Evolutionary conservation across 2,329 filamentous ascomycete genomes (phyloP).

Genomic region (Alternaria tenuissima): DNA sequence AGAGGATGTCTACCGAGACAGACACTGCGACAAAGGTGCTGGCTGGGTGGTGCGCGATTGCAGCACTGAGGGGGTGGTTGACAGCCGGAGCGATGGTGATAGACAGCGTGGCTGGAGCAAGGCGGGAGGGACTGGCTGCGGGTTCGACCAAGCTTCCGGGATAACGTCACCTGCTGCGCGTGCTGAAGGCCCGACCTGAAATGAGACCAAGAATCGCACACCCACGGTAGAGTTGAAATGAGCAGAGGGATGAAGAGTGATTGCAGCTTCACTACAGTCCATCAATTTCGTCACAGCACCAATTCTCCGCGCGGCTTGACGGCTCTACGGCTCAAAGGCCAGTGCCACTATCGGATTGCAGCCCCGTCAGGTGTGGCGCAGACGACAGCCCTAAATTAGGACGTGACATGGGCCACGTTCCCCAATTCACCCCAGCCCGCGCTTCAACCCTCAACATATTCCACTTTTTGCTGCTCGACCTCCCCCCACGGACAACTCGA

Average conservation of each 20-base stretch:
- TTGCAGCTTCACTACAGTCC: background rate
- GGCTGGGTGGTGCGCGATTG: slow-evolving; percentile 2
- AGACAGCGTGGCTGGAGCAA: slow-evolving; percentile 12
- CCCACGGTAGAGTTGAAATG: background rate
- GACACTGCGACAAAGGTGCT: background rate
- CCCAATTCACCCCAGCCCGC: slow-evolving; percentile 11
- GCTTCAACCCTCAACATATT: slow-evolving; percentile 2
- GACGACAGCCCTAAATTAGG: slow-evolving; percentile 3
- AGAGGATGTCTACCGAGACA: background rate
- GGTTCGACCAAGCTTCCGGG: slow-evolving; percentile 18
- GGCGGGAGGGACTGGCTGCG: slow-evolving; percentile 6
- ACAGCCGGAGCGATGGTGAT: background rate
- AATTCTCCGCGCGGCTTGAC: slow-evolving; percentile 1
- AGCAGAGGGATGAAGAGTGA: background rate
- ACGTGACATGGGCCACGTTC: slow-evolving; percentile 14
- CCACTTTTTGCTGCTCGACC: background rate
- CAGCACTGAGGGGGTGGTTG: slow-evolving; percentile 4
- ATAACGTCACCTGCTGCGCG: slow-evolving; percentile 21
- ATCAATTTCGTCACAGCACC: background rate
- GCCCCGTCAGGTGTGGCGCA: slow-evolving; percentile 16
- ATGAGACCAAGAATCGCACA: background rate
- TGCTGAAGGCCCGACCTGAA: slow-evolving; percentile 3
- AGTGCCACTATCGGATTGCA: slow-evolving; percentile 9
- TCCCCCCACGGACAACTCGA: background rate
- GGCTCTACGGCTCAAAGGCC: slow-evolving; percentile 8